Percentiles rank a stretch among this genome's conserved stretches.
phyloP scores from a whole-genome alignment of 441 rosid species.

The Jatropha multifida region DNA sequence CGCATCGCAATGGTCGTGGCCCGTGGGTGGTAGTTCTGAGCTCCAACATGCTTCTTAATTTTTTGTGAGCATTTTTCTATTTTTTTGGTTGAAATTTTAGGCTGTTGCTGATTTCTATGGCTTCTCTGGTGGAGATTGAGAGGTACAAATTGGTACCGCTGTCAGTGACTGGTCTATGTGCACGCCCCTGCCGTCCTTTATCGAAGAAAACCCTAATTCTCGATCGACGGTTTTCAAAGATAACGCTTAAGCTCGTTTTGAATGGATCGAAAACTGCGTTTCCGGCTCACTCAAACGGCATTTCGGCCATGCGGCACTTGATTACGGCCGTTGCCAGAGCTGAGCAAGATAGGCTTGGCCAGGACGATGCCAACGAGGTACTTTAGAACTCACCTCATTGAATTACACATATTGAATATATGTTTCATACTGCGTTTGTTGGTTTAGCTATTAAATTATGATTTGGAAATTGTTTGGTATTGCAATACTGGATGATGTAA shows the following conservation, averaged over 20 bases:
- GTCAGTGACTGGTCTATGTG: conserved; percentile 34
- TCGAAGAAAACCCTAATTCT: conserved; percentile 39
- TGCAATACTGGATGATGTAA: background rate
- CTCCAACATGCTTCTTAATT: background rate
- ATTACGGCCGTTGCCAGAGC: conserved; percentile 47
- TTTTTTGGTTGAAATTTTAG: background rate
- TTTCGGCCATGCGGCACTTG: conserved; percentile 38
- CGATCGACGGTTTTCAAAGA: conserved; percentile 29
- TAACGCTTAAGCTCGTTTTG: conserved; percentile 31
- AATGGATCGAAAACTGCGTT: conserved; percentile 32
- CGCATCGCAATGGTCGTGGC: background rate
- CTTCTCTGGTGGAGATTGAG: conserved; percentile 42
- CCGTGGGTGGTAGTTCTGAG: background rate
- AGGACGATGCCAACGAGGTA: conserved; percentile 43
- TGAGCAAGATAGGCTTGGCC: conserved; percentile 49
- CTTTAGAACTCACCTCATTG: background rate
- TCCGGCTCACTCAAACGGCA: conserved; percentile 25
- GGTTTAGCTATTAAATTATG: background rate
- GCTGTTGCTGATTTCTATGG: conserved; percentile 37
- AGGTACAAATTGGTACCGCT: conserved; percentile 41
- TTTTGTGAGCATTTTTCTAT: background rate
- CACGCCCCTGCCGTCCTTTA: conserved; percentile 47
- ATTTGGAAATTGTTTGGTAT: background rate
- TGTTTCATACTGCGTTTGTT: background rate
- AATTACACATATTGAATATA: background rate